Evolutionary conservation across 2,329 filamentous ascomycete genomes (phyloP), one percentile per base, ranked within the genome.

Genomic region (Exophiala sp.): DNA sequence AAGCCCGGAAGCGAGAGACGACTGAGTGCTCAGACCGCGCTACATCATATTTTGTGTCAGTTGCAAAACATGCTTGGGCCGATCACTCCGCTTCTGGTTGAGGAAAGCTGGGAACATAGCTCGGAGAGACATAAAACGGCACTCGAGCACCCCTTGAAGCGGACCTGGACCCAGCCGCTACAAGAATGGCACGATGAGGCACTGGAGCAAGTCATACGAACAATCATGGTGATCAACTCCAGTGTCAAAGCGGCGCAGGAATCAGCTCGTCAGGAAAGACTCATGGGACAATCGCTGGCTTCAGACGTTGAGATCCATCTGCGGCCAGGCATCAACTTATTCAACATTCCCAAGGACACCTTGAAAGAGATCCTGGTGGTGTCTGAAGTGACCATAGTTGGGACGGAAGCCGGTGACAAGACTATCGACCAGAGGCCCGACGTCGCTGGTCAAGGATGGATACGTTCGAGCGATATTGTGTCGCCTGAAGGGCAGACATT

Each of bases 31-130:
- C 81, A 84, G 58, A 74, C 70, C 3, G 75, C 79, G 1, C 67
- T 83, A 6, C 73, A 73, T 40, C 65, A 76, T 22, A 79, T 96
- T 47, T 82, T 91, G 53, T 70, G 80, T 4, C 81, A 88, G 29
- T 73, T 96, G 14, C 71, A 90, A 54, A 78, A 83, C 46, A 88
- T 95, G 77, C 74, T 97, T 23, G 83, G 80, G 2, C 89, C 91
- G 1, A 78, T 95, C 48, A 85, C 84, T 8, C 91, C 91, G 1
- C 67, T 90, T 32, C 76, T 97, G 2, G 85, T 96, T 0, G 87
- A 95, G 64, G 91, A 97, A 69, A 84, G 85, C 1, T 95, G 88
- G 88, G 82, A 84, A 46, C 80, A 89, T 66, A 78, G 83, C 2
- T 87, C 90, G 0, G 67, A 72, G 8, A 78, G 75, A 66, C 77